Evolutionary conservation across 2,329 filamentous ascomycete genomes (phyloP), one percentile per base, ranked within the genome.

Genomic region (Sarocladiaceae sp.): DNA sequence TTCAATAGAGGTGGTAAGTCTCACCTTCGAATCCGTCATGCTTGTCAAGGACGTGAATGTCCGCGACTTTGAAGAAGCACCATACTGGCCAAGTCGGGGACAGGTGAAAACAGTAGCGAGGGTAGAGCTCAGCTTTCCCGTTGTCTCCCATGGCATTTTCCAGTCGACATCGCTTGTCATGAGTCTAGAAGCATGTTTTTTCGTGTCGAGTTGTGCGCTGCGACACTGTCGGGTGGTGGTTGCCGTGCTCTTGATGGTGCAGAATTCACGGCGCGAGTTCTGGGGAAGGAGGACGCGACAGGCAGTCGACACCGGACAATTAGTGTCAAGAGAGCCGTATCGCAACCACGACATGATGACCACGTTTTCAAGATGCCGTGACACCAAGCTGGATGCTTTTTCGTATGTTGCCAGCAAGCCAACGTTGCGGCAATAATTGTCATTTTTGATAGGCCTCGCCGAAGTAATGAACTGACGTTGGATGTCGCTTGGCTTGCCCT

Each of bases 81-180:
- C 80, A 87, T 55, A 64, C 71, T 54, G 76, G 77, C 60, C 79
- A 74, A 25, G 83, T 86, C 3, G 80, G 81, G 15, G 83, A 82
- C 26, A 84, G 72, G 55, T 78, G 70, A 62, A 86, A 84, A 64
- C 83, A 85, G 65, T 84, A 84, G 53, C 78, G 76, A 8, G 80
- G 82, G 59, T 86, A 87, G 58, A 79, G 50, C 10, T 17, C 40
- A 18, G n/a, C 20, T 10, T 33, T 67, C 52, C 39, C 28, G 26
- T 60, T 59, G 61, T 68, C 67, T 62, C 68, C 78, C 79, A 83
- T 83, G 72, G 71, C 75, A 79, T 75, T 10, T 35, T 42, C n/a
- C 35, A 33, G 26, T 44, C 4, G 22, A 6, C 10, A 26, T n/a
- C 23, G 5, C 3, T 8, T 4, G 4, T 44, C 7, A 3, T 7